Evolutionary conservation across 805 yeast genomes (phyloP), one percentile per base, ranked within the genome.

Genomic region (Ogataea populi-albae): DNA sequence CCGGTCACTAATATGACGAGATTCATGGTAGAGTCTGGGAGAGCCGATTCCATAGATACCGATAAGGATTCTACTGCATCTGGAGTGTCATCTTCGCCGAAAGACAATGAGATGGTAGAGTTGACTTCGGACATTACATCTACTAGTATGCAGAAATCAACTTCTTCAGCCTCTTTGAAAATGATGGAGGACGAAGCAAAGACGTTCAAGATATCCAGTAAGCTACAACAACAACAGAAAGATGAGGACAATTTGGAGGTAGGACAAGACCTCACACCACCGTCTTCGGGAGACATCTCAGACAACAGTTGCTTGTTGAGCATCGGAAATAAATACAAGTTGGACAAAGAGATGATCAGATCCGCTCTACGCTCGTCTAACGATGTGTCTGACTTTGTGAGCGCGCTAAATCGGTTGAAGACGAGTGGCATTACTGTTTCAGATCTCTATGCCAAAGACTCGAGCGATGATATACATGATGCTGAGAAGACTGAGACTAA

Each of bases 341-440:
- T 25, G 16, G 28, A 69, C 64, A 17, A 51, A 59, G 34, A 54
- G 62, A 30, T 64, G 57, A 44, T 62, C 61, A 21, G 56, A 59
- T 27, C 50, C 64, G 36, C 42, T 60, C 28, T 65, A 59, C 22
- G 36, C 26, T 39, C 43, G 5, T 60, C 71, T 2, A 54, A 64
- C 4, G 59, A 64, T 18, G 59, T 70, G 10, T 52, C 65, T 7
- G 59, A 57, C 14, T 58, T 65, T 5, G 51, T 72, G 29, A 64
- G 63, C 30, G 58, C 61, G 20, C 45, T 72, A 37, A 68, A 68
- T 37, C 54, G 52, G 21, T 42, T 72, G 40, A 69, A 68, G 38
- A 54, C 48, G 6, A 54, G 59, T 20, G 75, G 76, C 4, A 59
- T 69, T 11, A 52, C 64, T 14, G 39, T 71, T n/a, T 60, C 63